Evolutionary conservation across 805 yeast genomes (phyloP), one percentile per base, ranked within the genome.

Genomic region (Ascoidea rubescens): DNA sequence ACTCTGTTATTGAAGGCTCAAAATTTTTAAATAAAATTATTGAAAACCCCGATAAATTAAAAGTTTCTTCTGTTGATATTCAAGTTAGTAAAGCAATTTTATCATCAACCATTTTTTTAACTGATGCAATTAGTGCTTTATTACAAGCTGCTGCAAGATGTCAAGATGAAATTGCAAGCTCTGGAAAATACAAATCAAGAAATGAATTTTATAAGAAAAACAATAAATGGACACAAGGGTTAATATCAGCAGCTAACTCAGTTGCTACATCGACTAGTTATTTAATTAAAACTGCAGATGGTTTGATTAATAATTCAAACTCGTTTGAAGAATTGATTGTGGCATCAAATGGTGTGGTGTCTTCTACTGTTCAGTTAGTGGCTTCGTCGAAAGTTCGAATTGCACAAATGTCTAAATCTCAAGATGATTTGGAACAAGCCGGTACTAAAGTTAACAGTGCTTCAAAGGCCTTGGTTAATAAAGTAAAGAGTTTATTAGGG

Each of bases 181-280:
- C 76, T 54, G 87, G 87, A 47, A 73, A 75, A 54, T 91, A 91
- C 3, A 79, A 75, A 48, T 72, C 87, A 1, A 72, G 79, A 53
- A 78, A 88, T 12, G 85, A 84, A 48, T 88, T 83, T 64, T 89
- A 89, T 68, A 85, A 83, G 64, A 87, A 87, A 67, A 85, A 88
- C 64, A 88, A 82, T 65, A 75, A 91, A 60, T 88, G 96, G 96
- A 87, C 96, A 0, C 95, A 89, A 67, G 96, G 96, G 28, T 78
- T 88, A 53, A 81, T 88, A 33, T 84, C 95, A 54, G 96, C 96
- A 16, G 87, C 96, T 1, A 82, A 84, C 59, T 82, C 91, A 1
- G 93, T 88, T 45, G 96, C 95, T 1, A 78, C 78, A 2, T 79
- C 96, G 0, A 89, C 96, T 2, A 84, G 82, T 60, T 70, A 83